Evolutionary conservation across 164 flowering plant species (phyloP).

Genomic region (Protea cynaroides): DNA sequence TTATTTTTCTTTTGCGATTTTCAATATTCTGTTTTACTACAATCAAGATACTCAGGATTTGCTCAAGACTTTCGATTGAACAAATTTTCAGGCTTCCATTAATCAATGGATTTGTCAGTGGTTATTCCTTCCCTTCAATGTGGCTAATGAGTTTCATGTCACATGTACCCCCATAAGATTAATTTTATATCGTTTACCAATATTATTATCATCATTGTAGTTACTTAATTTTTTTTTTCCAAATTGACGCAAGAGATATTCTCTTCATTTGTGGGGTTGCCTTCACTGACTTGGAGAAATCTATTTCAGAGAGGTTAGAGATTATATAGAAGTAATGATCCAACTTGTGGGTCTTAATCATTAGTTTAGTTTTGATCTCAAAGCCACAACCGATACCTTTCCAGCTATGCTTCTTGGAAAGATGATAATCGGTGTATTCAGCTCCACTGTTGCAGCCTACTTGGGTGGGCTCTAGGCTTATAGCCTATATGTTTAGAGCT

Average conservation of each 20-base stretch:
- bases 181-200: background rate
- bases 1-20: no score
- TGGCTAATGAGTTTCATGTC: background rate
- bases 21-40: no score
- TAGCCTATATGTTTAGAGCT: no score
- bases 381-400: no score
- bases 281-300: slow-evolving; percentile 84
- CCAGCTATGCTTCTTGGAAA: no score
- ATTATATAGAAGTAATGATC: background rate
- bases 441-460: no score
- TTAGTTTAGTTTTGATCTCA: no score
- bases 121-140: background rate
- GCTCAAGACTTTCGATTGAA: no score
- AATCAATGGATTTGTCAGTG: background rate
- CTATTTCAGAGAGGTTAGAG: slow-evolving; percentile 85
- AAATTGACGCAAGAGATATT: slow-evolving; percentile 94
- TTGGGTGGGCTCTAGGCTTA: no score
- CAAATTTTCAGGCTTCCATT: background rate
- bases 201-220: no score
- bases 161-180: background rate
- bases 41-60: no score
- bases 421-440: no score
- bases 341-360: slow-evolving; percentile 2
- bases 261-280: slow-evolving; percentile 98
- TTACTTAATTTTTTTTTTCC: slow-evolving; percentile 14